A percentile compares a stretch with the other conserved stretches of the same genome.
Evolutionary conservation across 2,329 filamentous ascomycete species (phyloP).

Genomic region (Colletotrichum plurivorum): DNA sequence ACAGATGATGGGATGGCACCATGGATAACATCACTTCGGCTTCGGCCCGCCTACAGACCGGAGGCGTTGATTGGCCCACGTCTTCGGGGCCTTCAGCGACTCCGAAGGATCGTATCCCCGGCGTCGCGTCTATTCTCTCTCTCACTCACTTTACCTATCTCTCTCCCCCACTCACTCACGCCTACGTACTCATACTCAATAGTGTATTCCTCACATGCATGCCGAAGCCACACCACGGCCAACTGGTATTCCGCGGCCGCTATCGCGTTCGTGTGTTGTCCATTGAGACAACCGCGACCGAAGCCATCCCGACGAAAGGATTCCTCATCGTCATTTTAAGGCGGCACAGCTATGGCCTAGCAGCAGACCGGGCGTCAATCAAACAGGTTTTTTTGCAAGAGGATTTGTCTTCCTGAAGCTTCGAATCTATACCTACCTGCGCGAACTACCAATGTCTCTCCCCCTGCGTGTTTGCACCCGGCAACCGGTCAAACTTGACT

Average conservation of each 20-base stretch:
- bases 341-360: neutral
- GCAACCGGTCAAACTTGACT: too few species aligned
- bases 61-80: constrained; percentile 6
- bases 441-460: too few species aligned
- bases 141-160: too few species aligned
- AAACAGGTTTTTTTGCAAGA: neutral
- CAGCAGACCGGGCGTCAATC: neutral
- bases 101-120: constrained; percentile 14
- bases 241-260: neutral
- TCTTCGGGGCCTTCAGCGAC: neutral
- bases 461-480: too few species aligned
- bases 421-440: too few species aligned
- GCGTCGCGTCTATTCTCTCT: neutral
- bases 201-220: neutral
- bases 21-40: too few species aligned
- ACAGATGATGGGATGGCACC: too few species aligned
- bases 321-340: neutral
- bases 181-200: too few species aligned
- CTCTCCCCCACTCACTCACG: too few species aligned
- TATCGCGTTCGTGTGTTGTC: neutral
- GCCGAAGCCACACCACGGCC: neutral
- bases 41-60: neutral
- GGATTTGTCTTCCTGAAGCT: too few species aligned
- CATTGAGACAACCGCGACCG: neutral
- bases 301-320: neutral